These are phyloP conservation scores for Salvia sclarea DNA, from an alignment of 305 asterid species.

Conservation along the genomic window DNA sequence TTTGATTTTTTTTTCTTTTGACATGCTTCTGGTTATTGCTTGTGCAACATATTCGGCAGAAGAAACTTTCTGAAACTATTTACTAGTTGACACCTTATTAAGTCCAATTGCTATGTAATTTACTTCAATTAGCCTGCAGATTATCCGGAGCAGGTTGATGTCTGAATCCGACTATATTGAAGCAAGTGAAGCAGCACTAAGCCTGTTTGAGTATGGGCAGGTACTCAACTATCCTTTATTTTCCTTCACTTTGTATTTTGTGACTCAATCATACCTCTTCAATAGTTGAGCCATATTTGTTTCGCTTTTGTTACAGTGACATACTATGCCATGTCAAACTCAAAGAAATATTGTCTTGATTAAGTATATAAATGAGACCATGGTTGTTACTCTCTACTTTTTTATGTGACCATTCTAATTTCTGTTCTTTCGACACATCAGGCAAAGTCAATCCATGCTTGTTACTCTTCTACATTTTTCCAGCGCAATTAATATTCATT, in stretches of 20 bases:
- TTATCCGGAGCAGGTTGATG: conserved; percentile 74
- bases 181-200: conserved; percentile 77
- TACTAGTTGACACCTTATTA: not conserved
- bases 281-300: not conserved
- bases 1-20: not conserved
- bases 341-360: not conserved
- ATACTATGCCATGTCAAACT: conserved; percentile 9
- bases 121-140: conserved; percentile 47
- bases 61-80: not conserved
- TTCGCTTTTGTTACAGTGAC: not conserved
- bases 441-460: not conserved
- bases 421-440: not conserved
- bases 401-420: too few relatives aligned
- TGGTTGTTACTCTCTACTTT: not conserved
- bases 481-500: not conserved
- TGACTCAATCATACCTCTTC: conserved; percentile 11
- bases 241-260: conserved; percentile 1
- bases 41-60: not conserved
- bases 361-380: not conserved
- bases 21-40: not conserved
- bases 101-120: conserved; percentile 8
- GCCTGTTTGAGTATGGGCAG: conserved; percentile 87
- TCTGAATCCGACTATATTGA: conserved; percentile 67
- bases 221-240: conserved; percentile 36
- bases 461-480: not conserved